Conservation (phyloP, 2,329 filamentous ascomycete species). For the Hypomyces perniciosus region DNA sequence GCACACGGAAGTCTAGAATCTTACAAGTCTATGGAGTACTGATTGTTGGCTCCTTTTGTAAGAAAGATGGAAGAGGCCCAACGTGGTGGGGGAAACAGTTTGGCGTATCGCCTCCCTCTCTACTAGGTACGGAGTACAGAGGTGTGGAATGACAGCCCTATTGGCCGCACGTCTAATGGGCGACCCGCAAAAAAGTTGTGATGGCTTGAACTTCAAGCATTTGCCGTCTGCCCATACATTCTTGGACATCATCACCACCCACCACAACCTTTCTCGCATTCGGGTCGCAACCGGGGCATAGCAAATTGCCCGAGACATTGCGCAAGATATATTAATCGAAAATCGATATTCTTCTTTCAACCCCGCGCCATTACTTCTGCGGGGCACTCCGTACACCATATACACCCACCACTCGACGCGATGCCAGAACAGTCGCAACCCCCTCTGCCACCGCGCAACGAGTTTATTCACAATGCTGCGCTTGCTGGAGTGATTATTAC, state of each 20-base stretch:
- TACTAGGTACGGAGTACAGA: no score
- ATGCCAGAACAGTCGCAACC: conserved; percentile 26
- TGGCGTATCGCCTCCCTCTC: no score
- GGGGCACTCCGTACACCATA: not conserved
- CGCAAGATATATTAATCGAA: not conserved
- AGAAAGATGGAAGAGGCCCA: no score
- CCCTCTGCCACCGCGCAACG: conserved; percentile 28
- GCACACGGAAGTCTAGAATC: no score
- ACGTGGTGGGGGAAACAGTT: no score
- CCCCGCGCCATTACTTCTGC: not conserved
- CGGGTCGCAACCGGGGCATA: not conserved
- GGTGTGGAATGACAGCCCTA: not conserved
- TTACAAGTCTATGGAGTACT: no score
- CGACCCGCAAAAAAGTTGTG: conserved; percentile 13
- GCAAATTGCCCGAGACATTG: not conserved
- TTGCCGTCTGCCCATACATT: not conserved
- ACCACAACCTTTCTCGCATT: not conserved
- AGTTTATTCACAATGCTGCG: conserved; percentile 41
- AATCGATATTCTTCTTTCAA: not conserved
- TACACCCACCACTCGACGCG: not conserved
- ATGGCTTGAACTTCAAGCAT: conserved; percentile 1
- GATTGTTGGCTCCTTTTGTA: no score
- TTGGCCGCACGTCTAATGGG: not conserved
- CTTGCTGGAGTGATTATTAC: conserved; percentile 42
- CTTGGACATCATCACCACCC: not conserved